Percentiles rank a stretch among this genome's conserved stretches.
These are phyloP conservation scores for Sindora glabra DNA, from an alignment of 306 rosid genomes.

Conservation along the genomic window DNA sequence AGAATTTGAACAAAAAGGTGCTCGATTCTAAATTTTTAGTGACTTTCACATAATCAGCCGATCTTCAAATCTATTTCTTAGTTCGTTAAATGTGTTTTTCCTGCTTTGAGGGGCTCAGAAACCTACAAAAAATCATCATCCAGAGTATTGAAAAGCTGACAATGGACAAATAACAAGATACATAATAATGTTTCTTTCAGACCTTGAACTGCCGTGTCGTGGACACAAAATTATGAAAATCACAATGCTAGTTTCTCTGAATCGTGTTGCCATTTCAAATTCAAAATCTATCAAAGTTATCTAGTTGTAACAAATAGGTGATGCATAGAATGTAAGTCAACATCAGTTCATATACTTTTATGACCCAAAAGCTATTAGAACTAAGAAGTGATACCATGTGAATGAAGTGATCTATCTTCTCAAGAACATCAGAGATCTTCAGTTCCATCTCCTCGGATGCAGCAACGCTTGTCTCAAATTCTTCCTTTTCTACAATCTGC, in stretches of 20 bases:
- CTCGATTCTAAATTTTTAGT: too few species aligned
- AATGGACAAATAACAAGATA: not conserved
- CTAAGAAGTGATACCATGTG: slow-evolving; percentile 25
- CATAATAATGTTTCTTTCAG: not conserved
- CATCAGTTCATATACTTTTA: not conserved
- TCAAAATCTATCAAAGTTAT: not conserved
- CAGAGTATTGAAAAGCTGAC: not conserved
- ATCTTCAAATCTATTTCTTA: slow-evolving; percentile 42
- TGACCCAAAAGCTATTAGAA: not conserved
- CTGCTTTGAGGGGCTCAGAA: slow-evolving; percentile 40
- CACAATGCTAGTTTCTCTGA: not conserved
- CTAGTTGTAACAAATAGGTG: not conserved
- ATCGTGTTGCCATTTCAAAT: not conserved
- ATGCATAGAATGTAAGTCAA: too few species aligned
- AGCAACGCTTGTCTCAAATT: not conserved
- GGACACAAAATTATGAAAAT: not conserved
- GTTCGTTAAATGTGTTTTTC: slow-evolving; percentile 35
- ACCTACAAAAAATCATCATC: slow-evolving; percentile 11
- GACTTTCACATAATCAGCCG: slow-evolving; percentile 22
- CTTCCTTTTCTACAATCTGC: slow-evolving; percentile 20
- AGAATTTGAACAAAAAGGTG: too few species aligned
- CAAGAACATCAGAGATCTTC: slow-evolving; percentile 22
- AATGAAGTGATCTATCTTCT: slow-evolving; percentile 37
- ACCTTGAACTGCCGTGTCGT: too few species aligned
- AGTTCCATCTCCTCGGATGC: slow-evolving; percentile 43